Base-by-base conservation (phyloP, 2,329 filamentous ascomycete genomes). In the Colletotrichum kahawae region DNA sequence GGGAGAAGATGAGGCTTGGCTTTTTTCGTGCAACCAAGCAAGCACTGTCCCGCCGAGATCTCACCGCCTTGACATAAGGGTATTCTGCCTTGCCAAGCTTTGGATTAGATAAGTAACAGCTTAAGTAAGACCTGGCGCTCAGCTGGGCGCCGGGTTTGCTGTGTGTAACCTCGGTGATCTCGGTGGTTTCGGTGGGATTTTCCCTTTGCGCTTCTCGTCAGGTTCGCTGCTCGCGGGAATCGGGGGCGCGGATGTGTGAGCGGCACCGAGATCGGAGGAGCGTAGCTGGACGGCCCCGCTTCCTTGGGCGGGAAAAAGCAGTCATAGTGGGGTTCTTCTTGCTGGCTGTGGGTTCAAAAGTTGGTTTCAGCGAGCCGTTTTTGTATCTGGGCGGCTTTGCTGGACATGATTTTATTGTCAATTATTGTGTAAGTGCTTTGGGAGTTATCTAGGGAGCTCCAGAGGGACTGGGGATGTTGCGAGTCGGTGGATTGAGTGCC, bases 211-310 rank as follows among this genome's bases (percentile, higher is more conserved):
- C n/a, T 51, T 51, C n/a, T 51, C 43, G 57, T 34, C 27, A 67
- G 67, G 54, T 34, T 63, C 54, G 59, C 59, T 65, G 21, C 36
- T 69, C 65, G 65, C 67, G 67, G 51, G 36, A 31, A 51, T 74
- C 71, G 71, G 67, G 67, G 29, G 34, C 51, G 48, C 71, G 71
- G 71, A 12, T 51, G 57, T 66, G 54, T 10, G 38, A 69, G 62
- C 33, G 14, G 34, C 60, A 56, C 68, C 72, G 72, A 75, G 62
- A 67, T 75, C 72, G 72, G 72, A 75, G 68, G 33, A 24, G 4
- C 13, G 38, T 51, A 21, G 38, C 24, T 51, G 43, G n/a, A n/a
- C 34, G 43, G 29, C 70, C 67, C 70, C 70, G 63, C 63, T 67
- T 14, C 27, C 18, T 38, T 36, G 29, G 48, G 54, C 54, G 36